Base-by-base conservation (phyloP, 352 stramenopile genomes). In the Phytophthora nicotianae region DNA sequence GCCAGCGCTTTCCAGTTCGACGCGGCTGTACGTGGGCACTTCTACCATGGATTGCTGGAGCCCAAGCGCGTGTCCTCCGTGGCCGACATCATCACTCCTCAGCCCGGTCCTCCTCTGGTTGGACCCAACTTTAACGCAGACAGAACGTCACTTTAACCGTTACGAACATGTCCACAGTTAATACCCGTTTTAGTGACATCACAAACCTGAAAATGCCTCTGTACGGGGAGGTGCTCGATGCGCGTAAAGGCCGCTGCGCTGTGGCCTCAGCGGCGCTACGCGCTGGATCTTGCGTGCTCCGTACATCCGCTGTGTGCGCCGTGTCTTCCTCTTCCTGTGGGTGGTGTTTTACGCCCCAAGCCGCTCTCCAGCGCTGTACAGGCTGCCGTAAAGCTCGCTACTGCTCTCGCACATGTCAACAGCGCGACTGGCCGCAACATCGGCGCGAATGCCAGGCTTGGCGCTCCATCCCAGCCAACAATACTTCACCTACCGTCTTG, bases 371-470 rank as follows among this genome's bases (percentile, higher is more conserved):
- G 37, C 72, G 74, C 33, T 93, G 84, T 47, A 66, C 79, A 45
- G 75, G 81, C 38, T 93, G 82, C 50, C 72, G 74, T n/a, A 67
- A 65, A 37, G 66, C 79, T 69, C 70, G 75, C 29, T 93, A 91
- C 48, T 93, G 84, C 63, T 84, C 73, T 26, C 79, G 80, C 21
- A 21, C n/a, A 11, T 93, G 84, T 62, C 84, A 91, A 60, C 77
- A 82, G 41, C 58, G 26, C 21, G 84, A 91, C 51, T 93, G 82
- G 84, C 21, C 55, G 5, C 49, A 46, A 27, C 82, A 93, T 56
- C 68, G 58, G 4, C 65, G 50, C 14, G 83, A 93, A 55, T 91
- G 83, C 60, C 62, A 35, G 2, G 66, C 74, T 7, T 91, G 75
- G 76, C 61, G 58, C 46, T 56, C 54, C 16, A 70, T 86, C 41